Percentiles rank a stretch among this genome's conserved stretches.
Evolutionary conservation across 2,329 filamentous ascomycete species (phyloP).

Genomic region (Teratosphaeria gauchensis): DNA sequence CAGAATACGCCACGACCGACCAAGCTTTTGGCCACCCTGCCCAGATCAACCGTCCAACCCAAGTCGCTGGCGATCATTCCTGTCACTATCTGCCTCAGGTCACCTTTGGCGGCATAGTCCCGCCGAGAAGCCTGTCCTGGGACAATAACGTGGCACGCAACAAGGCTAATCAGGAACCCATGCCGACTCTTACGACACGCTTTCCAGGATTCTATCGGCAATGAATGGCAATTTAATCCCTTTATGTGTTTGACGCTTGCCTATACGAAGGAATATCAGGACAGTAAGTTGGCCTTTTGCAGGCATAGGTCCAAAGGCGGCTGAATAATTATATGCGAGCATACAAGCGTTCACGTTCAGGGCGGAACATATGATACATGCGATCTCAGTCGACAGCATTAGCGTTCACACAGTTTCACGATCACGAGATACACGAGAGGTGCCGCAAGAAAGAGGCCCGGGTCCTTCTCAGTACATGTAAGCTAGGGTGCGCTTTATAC

Average conservation of each 20-base stretch:
- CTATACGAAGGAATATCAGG: neutral
- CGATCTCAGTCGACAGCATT: neutral
- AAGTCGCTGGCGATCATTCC: neutral
- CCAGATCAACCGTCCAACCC: neutral
- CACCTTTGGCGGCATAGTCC: neutral
- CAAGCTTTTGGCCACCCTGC: neutral
- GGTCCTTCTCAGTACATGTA: neutral
- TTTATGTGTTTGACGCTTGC: neutral
- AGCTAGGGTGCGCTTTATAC: neutral
- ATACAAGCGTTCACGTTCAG: no score
- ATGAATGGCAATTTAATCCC: neutral
- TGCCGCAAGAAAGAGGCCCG: neutral
- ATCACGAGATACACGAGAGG: neutral
- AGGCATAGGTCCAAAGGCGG: neutral
- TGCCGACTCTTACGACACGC: neutral
- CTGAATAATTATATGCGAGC: neutral
- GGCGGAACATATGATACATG: neutral
- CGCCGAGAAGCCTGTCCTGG: neutral
- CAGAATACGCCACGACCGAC: neutral
- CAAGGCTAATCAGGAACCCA: neutral
- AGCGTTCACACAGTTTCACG: neutral
- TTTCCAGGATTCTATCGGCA: neutral
- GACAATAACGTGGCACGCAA: neutral
- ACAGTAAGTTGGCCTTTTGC: neutral
- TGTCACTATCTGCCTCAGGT: neutral